These are phyloP conservation scores for Diaporthe sp. DNA, from an alignment of 2,329 filamentous ascomycete genomes.

Conservation along the genomic window DNA sequence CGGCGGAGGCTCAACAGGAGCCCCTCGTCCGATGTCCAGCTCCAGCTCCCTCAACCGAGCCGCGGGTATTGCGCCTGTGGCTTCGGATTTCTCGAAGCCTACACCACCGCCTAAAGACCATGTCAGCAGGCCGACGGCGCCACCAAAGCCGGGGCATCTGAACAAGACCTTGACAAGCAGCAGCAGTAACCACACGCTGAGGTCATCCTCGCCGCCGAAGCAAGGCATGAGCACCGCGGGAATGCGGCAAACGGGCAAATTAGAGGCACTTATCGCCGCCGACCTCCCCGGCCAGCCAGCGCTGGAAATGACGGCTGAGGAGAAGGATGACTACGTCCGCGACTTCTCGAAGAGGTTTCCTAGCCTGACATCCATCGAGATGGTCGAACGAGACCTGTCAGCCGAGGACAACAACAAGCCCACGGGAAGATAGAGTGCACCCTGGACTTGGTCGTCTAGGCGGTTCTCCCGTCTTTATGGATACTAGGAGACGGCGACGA, in stretches of 20 bases:
- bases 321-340: conserved; percentile 75
- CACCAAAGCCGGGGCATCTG: conserved; percentile 73
- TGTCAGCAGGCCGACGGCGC: conserved; percentile 64
- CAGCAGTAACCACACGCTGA: conserved; percentile 36
- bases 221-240: conserved; percentile 48
- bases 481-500: conserved; percentile 30
- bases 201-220: conserved; percentile 62
- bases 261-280: conserved; percentile 59
- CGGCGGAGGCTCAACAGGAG: conserved; percentile 44
- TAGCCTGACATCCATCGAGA: conserved; percentile 86
- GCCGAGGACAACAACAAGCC: conserved; percentile 51
- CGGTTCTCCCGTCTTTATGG: conserved; percentile 35
- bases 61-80: conserved; percentile 41
- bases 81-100: conserved; percentile 43
- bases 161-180: conserved; percentile 64
- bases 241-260: conserved; percentile 45
- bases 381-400: conserved; percentile 80
- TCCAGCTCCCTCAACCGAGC: conserved; percentile 39
- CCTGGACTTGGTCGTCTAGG: conserved; percentile 37
- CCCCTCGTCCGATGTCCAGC: conserved; percentile 45
- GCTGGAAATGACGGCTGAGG: conserved; percentile 68
- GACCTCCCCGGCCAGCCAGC: conserved; percentile 64
- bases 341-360: conserved; percentile 90
- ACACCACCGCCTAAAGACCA: conserved; percentile 47
- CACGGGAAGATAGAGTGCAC: conserved; percentile 38